A percentile compares a stretch with the other conserved stretches of the same genome.
Conservation (phyloP, 768 basidiomycete species). For the Rhodocollybia butyracea region DNA sequence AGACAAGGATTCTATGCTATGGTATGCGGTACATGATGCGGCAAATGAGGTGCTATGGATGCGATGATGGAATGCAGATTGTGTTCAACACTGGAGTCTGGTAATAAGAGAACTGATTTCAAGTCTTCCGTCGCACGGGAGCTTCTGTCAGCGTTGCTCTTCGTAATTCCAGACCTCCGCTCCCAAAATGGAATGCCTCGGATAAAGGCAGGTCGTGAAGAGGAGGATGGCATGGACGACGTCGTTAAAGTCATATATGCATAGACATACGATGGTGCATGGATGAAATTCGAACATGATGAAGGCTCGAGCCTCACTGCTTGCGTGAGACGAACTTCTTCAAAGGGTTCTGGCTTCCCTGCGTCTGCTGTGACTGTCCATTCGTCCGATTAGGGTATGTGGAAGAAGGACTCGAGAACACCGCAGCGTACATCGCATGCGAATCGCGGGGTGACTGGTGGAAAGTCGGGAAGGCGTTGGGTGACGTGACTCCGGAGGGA, state of each 20-base stretch:
- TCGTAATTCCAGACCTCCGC: neutral
- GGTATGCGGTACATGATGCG: slow-evolving; percentile 3
- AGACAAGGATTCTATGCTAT: slow-evolving; percentile 5
- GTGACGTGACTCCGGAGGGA: slow-evolving; percentile 50
- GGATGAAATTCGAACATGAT: neutral
- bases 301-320: slow-evolving; percentile 10
- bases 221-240: neutral
- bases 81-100: neutral
- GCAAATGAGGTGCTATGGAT: neutral
- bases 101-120: neutral
- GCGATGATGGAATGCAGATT: neutral
- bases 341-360: slow-evolving; percentile 23
- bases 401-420: slow-evolving; percentile 27
- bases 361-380: slow-evolving; percentile 20
- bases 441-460: slow-evolving; percentile 61
- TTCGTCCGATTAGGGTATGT: slow-evolving; percentile 12
- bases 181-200: neutral
- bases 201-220: neutral
- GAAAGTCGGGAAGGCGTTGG: slow-evolving; percentile 54
- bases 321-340: slow-evolving; percentile 33
- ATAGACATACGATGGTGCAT: neutral
- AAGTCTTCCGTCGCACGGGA: too few relatives aligned
- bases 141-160: neutral
- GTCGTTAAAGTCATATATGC: slow-evolving; percentile 3
- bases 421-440: slow-evolving; percentile 55